A percentile compares a stretch with the other conserved stretches of the same genome.
Evolutionary conservation across 495 filamentous ascomycete genomes (phyloP).

Genomic region (Pseudomonodictys pantanalensis): DNA sequence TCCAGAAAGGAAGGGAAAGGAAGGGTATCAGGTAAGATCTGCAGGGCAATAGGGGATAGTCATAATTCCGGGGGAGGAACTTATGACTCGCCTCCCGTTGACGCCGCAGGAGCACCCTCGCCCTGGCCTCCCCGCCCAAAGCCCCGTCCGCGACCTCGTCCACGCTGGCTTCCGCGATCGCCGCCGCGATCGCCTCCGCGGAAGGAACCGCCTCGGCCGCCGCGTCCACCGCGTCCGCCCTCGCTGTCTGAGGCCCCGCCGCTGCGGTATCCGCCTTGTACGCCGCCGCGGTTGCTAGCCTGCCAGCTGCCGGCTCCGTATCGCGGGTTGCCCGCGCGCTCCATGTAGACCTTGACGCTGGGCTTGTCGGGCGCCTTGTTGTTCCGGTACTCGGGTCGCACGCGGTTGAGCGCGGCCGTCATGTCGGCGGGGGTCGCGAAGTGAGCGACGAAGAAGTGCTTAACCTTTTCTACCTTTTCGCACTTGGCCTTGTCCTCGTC

Average conservation of each 20-base stretch:
- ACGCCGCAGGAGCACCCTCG: constrained; percentile 29
- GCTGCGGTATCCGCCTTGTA: constrained; percentile 46
- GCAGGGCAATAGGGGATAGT: not conserved
- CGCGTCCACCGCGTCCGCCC: constrained; percentile 61
- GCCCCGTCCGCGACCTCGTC: constrained; percentile 40
- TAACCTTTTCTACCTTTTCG: constrained; percentile 69
- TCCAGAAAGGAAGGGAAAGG: not conserved
- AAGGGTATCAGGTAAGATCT: constrained; percentile 6
- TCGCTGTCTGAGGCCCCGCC: constrained; percentile 76
- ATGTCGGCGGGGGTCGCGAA: constrained; percentile 77
- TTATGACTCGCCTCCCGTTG: constrained; percentile 34
- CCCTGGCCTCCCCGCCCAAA: constrained; percentile 29
- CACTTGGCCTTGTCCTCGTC: constrained; percentile 81
- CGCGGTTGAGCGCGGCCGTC: constrained; percentile 66
- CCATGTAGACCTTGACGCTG: constrained; percentile 74
- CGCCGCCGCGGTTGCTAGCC: constrained; percentile 56
- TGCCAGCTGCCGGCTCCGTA: constrained; percentile 70
- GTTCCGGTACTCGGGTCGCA: constrained; percentile 71
- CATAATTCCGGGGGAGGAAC: no score
- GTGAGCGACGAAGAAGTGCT: constrained; percentile 73
- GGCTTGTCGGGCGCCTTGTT: constrained; percentile 59
- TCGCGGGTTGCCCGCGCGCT: constrained; percentile 43
- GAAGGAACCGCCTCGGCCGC: constrained; percentile 58
- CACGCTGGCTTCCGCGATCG: constrained; percentile 49
- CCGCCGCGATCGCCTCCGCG: constrained; percentile 48